A percentile compares a stretch with the other conserved stretches of the same genome.
Evolutionary conservation across 1,284 basidiomycete species (phyloP).

Genomic region (Cerrena zonata): DNA sequence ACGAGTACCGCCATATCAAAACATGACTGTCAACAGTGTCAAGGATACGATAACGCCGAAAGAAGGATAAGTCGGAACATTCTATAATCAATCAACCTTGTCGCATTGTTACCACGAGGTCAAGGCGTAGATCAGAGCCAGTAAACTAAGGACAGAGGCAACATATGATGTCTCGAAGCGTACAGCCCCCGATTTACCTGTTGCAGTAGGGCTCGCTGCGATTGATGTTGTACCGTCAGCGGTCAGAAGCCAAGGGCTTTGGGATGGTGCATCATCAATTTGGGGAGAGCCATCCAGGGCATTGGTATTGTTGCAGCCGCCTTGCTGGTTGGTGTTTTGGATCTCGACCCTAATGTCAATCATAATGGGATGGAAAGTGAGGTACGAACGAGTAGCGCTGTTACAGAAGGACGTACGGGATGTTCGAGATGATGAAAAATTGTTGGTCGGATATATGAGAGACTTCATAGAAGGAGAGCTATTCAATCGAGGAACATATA

Average conservation of each 20-base stretch:
- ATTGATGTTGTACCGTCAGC: neutral
- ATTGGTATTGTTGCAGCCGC: slow-evolving; percentile 32
- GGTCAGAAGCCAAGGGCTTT: slow-evolving; percentile 15
- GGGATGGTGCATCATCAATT: slow-evolving; percentile 20
- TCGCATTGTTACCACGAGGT: too few relatives aligned
- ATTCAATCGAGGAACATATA: neutral
- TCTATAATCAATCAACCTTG: too few relatives aligned
- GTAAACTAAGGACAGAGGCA: too few relatives aligned
- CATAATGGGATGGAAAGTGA: neutral
- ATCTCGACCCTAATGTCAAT: slow-evolving; percentile 29
- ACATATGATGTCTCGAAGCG: too few relatives aligned
- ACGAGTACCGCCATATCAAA: too few relatives aligned
- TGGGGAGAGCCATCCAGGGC: slow-evolving; percentile 35
- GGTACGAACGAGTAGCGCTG: neutral
- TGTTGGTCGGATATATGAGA: slow-evolving; percentile 34
- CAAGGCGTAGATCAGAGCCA: too few relatives aligned
- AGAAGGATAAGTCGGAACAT: too few relatives aligned
- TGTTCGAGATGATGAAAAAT: slow-evolving; percentile 41
- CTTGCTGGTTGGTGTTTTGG: slow-evolving; percentile 29
- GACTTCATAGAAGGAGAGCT: slow-evolving; percentile 48
- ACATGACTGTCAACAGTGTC: too few relatives aligned
- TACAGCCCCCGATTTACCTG: too few relatives aligned
- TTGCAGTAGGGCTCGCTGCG: neutral
- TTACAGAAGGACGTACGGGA: slow-evolving; percentile 26
- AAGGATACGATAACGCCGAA: too few relatives aligned